A percentile compares a stretch with the other conserved stretches of the same genome.
These are phyloP conservation scores for Aspergillus asperescens DNA, from an alignment of 495 filamentous ascomycete genomes.

Conservation along the genomic window DNA sequence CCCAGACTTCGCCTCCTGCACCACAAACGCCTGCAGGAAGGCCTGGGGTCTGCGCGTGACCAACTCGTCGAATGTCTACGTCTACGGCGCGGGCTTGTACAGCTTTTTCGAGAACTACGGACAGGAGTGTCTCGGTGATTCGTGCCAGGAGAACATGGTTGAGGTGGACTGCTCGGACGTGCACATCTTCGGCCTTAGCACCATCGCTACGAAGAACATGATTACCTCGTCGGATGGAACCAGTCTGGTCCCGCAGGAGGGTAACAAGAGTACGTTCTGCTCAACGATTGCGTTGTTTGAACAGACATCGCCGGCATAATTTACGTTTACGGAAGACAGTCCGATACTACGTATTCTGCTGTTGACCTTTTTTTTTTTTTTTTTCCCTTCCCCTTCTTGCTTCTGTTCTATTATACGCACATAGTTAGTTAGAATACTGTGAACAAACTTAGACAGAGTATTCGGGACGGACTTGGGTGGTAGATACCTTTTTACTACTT, in stretches of 20 bases:
- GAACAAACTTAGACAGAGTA: too few species aligned
- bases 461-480: too few species aligned
- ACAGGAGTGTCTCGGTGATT: constrained; percentile 70
- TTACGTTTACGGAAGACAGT: background rate
- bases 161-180: constrained; percentile 69
- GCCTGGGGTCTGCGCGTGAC: constrained; percentile 80
- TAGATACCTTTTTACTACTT: too few species aligned
- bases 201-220: constrained; percentile 86
- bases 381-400: too few species aligned
- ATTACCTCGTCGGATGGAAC: constrained; percentile 51
- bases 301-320: constrained; percentile 17
- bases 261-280: constrained; percentile 70
- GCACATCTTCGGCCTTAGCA: constrained; percentile 73
- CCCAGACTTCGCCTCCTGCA: constrained; percentile 66
- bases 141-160: constrained; percentile 86
- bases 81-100: constrained; percentile 79
- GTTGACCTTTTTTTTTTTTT: too few species aligned
- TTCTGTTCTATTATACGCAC: too few species aligned
- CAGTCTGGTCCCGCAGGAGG: constrained; percentile 52
- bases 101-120: constrained; percentile 85
- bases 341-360: too few species aligned
- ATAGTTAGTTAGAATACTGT: too few species aligned
- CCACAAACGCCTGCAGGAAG: constrained; percentile 62
- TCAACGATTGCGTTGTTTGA: constrained; percentile 66
- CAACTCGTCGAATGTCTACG: constrained; percentile 58